A percentile compares a stretch with the other conserved stretches of the same genome.
Conservation (phyloP, 306 rosid species). For the Sechiopsis laciniata region DNA sequence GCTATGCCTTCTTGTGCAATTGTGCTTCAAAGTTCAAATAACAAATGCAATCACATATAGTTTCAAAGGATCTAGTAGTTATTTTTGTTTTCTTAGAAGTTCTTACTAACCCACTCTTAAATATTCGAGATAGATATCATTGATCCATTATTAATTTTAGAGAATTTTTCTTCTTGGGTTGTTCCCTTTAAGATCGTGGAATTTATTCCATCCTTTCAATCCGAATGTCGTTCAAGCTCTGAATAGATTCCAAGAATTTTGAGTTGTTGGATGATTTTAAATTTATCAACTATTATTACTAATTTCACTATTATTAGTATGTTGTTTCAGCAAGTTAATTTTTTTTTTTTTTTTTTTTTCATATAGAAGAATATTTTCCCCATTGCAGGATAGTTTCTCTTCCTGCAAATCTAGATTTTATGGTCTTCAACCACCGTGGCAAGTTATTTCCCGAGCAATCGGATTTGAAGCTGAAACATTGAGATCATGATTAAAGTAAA, state of each 20-base stretch:
- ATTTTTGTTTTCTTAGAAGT: not conserved
- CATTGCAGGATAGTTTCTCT: conserved; percentile 67
- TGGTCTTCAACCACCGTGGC: conserved; percentile 88
- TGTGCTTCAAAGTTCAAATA: not conserved
- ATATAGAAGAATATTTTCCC: conserved; percentile 17
- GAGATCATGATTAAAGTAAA: conserved; percentile 15
- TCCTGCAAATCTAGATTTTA: conserved; percentile 69
- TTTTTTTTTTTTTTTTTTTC: no score
- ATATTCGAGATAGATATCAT: not conserved
- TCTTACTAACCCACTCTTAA: not conserved
- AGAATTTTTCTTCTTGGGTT: not conserved
- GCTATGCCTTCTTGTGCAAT: not conserved
- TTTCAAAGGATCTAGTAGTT: not conserved
- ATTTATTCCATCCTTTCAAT: not conserved
- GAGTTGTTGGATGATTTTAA: not conserved
- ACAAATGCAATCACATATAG: not conserved
- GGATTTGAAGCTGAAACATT: conserved; percentile 51
- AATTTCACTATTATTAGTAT: not conserved
- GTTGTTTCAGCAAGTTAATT: not conserved
- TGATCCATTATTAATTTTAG: not conserved
- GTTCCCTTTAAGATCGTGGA: not conserved
- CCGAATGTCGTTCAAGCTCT: not conserved
- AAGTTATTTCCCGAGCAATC: conserved; percentile 41
- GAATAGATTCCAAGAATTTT: not conserved
- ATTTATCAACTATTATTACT: not conserved